Conservation (phyloP, 2,329 filamentous ascomycete genomes). For the Phyllosticta paracitricarpa region DNA sequence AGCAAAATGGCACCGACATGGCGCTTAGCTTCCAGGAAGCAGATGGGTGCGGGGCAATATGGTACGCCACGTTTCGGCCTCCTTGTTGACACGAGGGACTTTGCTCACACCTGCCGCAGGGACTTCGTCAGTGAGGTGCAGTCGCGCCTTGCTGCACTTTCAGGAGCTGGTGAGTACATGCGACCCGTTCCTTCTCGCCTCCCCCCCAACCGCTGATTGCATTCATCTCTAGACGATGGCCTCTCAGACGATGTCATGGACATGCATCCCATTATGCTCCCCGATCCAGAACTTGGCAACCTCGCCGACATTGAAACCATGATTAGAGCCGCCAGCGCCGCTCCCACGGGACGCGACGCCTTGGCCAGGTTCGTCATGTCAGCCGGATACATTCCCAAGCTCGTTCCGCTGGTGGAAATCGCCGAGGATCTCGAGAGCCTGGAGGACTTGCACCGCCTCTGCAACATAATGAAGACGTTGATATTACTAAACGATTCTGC, state of each 20-base stretch:
- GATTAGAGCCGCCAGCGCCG: conserved; percentile 69
- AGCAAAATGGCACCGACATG: conserved; percentile 87
- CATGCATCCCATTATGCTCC: conserved; percentile 62
- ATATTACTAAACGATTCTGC: conserved; percentile 89
- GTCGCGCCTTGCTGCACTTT: conserved; percentile 56
- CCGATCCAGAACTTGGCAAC: conserved; percentile 69
- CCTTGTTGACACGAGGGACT: neutral
- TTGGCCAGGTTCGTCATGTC: conserved; percentile 77
- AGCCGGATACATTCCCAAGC: conserved; percentile 77
- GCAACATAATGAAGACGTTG: conserved; percentile 95
- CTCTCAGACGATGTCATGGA: conserved; percentile 68
- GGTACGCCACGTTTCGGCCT: conserved; percentile 45
- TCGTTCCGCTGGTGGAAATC: conserved; percentile 75
- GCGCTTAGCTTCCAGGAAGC: conserved; percentile 96
- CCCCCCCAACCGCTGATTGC: neutral
- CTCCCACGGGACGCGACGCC: conserved; percentile 68
- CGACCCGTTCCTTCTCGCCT: neutral
- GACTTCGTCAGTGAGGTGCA: conserved; percentile 86
- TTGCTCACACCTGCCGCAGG: conserved; percentile 41
- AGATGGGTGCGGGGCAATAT: conserved; percentile 85
- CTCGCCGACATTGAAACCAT: conserved; percentile 74
- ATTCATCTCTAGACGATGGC: conserved; percentile 57
- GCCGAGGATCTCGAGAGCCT: conserved; percentile 88
- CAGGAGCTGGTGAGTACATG: conserved; percentile 47
- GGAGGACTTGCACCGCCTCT: conserved; percentile 76